phyloP scores from a whole-genome alignment of 805 yeast genomes.

The Teunomyces tritomae region DNA sequence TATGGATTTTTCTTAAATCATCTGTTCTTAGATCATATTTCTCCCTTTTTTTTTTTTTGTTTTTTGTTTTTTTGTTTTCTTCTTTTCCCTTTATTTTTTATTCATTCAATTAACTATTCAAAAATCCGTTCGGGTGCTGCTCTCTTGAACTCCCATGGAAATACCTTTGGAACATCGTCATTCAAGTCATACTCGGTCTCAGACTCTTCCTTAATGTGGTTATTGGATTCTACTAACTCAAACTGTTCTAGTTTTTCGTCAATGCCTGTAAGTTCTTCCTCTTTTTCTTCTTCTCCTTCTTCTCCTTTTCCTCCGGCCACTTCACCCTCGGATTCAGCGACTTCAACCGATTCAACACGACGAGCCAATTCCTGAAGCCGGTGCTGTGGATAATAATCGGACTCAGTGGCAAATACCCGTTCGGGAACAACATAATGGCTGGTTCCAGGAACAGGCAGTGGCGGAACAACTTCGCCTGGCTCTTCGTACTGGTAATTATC shows the following conservation, averaged over 20 bases:
- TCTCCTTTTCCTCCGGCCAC: background rate
- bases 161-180: slow-evolving; percentile 21
- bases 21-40: too few species aligned
- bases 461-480: background rate
- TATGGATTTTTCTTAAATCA: too few species aligned
- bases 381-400: slow-evolving; percentile 32
- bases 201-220: slow-evolving; percentile 3
- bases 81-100: background rate
- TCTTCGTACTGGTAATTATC: slow-evolving; percentile 1
- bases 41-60: too few species aligned
- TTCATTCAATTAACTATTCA: background rate
- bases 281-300: background rate
- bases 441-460: background rate
- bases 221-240: slow-evolving; percentile 9
- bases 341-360: background rate
- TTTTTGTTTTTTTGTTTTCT: background rate
- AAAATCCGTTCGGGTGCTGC: slow-evolving; percentile 25
- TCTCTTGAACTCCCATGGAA: slow-evolving; percentile 36
- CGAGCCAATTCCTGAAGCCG: slow-evolving; percentile 8
- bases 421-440: slow-evolving; percentile 18
- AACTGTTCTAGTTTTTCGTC: slow-evolving; percentile 9
- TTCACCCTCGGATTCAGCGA: slow-evolving; percentile 1
- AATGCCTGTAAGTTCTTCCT: slow-evolving; percentile 5
- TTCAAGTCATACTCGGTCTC: background rate
- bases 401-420: slow-evolving; percentile 25